Base-by-base conservation (phyloP, 2,329 filamentous ascomycete species). In the Pestalotiopsis sp. region DNA sequence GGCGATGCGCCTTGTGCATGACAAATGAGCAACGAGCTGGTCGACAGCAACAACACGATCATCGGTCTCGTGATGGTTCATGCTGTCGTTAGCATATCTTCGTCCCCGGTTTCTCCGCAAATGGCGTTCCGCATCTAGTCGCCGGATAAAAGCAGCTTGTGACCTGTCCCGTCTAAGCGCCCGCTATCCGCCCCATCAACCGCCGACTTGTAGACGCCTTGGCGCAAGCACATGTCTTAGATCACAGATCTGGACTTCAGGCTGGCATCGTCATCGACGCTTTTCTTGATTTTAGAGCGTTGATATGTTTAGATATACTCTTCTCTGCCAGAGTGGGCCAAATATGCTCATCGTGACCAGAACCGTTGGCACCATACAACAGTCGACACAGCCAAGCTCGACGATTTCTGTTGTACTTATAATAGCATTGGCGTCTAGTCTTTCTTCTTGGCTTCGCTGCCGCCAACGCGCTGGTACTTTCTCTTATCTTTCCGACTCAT, bases 401-500 rank as follows among this genome's bases (percentile, higher is more conserved):
- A 52, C 20, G 17, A 52, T 6, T 49, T 3, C 2, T 14, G 5
- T 14, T 13, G 17, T 9, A 52, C 6, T 52, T 20, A 1, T 23
- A 20, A 52, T 20, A 52, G 17, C 7, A 23, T 17, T n/a, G 12
- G 12, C 31, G 17, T 17, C 31, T 39, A 77, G 41, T 79, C 77
- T 70, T 78, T 80, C 75, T 78, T 81, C 70, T 75, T 77, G 27
- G 76, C 76, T 68, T 77, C 80, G 4, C 75, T 77, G 2, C 81
- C 83, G 12, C 87, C 88, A 56, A 88, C 76, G 65, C 91, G 84
- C 77, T 90, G 91, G 78, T 89, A 90, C 83, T 94, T 94, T 75
- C 92, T 86, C 75, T 90, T 90, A 79, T 94, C 92, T 80, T 93
- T 94, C 69, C 90, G 85, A 74, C 89, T 92, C 93, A 95, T 95